Conservation (phyloP, 768 basidiomycete genomes). For the Tephrocybe sp. region DNA sequence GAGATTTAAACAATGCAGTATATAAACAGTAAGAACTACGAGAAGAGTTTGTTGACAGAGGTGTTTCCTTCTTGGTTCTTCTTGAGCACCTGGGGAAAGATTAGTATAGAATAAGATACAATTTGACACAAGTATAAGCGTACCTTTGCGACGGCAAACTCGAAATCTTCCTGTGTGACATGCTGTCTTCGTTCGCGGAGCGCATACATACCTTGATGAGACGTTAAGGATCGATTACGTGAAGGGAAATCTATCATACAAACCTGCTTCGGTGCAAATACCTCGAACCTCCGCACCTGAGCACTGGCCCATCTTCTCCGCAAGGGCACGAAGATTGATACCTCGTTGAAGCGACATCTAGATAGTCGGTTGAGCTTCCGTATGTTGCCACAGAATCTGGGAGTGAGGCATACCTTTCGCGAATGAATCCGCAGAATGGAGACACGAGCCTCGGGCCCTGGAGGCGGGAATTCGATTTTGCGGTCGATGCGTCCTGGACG, state of each 20-base stretch:
- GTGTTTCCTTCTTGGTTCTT: conserved; percentile 97
- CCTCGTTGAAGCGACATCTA: conserved; percentile 98
- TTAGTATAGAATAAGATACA: conserved; percentile 1
- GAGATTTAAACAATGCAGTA: background rate
- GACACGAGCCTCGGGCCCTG: conserved; percentile 94
- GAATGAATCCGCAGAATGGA: conserved; percentile 98
- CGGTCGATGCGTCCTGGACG: conserved; percentile 93
- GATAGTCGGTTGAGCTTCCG: background rate
- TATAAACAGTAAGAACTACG: conserved; percentile 38
- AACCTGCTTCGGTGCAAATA: conserved; percentile 96
- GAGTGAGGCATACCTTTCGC: conserved; percentile 62
- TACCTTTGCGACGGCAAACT: conserved; percentile 97
- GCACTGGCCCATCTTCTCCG: conserved; percentile 99
- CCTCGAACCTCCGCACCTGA: conserved; percentile 97
- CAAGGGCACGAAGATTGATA: conserved; percentile 93
- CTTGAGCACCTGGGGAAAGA: conserved; percentile 70
- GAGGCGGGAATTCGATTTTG: conserved; percentile 99
- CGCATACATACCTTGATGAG: conserved; percentile 84
- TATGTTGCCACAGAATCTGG: background rate
- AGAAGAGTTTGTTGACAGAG: conserved; percentile 92
- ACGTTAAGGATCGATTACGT: background rate
- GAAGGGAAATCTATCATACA: conserved; percentile 20
- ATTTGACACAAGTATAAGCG: too few species aligned
- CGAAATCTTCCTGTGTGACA: conserved; percentile 98
- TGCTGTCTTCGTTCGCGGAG: conserved; percentile 93